Base-by-base conservation (phyloP, 2,329 filamentous ascomycete genomes). In the Boeremia exigua region DNA sequence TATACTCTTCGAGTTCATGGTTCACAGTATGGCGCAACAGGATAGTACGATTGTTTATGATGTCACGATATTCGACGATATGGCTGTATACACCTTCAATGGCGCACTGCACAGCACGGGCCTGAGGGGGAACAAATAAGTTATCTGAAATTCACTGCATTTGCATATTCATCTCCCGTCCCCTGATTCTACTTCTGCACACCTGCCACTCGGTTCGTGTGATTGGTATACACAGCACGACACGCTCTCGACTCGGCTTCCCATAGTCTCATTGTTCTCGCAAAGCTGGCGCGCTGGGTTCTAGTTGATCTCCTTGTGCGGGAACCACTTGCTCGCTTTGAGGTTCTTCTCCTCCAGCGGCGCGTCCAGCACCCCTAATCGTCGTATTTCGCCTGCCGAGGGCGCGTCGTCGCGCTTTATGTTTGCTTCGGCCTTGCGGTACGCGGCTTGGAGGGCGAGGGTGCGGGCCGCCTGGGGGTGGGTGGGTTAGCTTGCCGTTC, bases 371-470 rank as follows among this genome's bases (percentile, higher is more conserved):
- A 97, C 78, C 39, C 94, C 94, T 60, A 98, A 77, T 75, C 89
- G 92, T 77, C 92, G 84, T 82, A 98, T 96, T 81, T 95, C 87
- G 57, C 90, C 91, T 5, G 90, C 90, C 61, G 86, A 92, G 58
- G 92, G 92, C 55, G 87, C 89, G 71, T 91, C 88, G 74, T 95
- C 91, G 80, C 91, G 86, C 61, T 89, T 84, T 67, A 89, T 86
- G 56, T 90, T 84, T 65, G 89, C 87, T 67, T 88, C 83, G 53
- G 88, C 84, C 56, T 92, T 92, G 75, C 92, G 87, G 78, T 93
- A 96, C 48, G 93, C 94, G 54, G 84, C 82, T 80, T 97, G 93
- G 63, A 98, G 84, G 59, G 88, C 87, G 74, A 85, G 81, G 58
- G 89, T 87, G 81, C 93, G 88, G 50, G 90, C 87, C 71, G 88